These are phyloP conservation scores for Magnaporthiopsis poae DNA, from an alignment of 2,329 filamentous ascomycete species.

Conservation along the genomic window DNA sequence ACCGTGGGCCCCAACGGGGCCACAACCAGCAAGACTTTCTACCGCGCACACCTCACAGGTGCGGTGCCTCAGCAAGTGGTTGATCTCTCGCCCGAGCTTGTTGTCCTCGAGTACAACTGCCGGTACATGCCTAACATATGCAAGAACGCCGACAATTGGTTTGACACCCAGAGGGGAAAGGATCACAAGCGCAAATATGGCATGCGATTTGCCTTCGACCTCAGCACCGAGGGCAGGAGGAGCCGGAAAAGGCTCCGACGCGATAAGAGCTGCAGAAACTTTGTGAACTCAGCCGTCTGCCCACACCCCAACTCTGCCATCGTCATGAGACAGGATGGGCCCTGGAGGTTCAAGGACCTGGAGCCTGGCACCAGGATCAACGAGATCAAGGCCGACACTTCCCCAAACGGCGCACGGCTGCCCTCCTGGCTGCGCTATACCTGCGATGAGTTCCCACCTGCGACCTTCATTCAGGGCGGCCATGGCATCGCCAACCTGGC, in stretches of 20 bases:
- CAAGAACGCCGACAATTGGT: conserved; percentile 12
- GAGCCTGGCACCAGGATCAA: conserved; percentile 11
- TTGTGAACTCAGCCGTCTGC: conserved; percentile 6
- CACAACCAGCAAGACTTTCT: too few species aligned
- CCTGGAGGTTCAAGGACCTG: conserved; percentile 6
- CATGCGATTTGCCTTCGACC: conserved; percentile 39
- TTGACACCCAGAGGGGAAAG: conserved; percentile 17
- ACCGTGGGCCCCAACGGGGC: too few species aligned
- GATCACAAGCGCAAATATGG: conserved; percentile 19
- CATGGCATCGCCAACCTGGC: background rate
- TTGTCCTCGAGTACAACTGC: conserved; percentile 17
- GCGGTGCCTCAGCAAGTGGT: background rate
- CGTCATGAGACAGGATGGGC: conserved; percentile 13
- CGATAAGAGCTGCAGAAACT: conserved; percentile 9
- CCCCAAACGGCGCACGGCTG: conserved; percentile 3
- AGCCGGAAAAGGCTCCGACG: conserved; percentile 6
- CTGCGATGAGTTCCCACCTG: conserved; percentile 23
- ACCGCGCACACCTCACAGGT: too few species aligned
- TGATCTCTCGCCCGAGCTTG: background rate
- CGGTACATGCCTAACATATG: conserved; percentile 19
- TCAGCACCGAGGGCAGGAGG: conserved; percentile 23
- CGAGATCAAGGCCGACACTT: conserved; percentile 5
- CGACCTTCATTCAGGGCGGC: conserved; percentile 20
- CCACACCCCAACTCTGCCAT: conserved; percentile 11
- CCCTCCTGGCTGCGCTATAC: conserved; percentile 15